Conservation (phyloP, 129 eudicot genomes). For the Flaveria bidentis region DNA sequence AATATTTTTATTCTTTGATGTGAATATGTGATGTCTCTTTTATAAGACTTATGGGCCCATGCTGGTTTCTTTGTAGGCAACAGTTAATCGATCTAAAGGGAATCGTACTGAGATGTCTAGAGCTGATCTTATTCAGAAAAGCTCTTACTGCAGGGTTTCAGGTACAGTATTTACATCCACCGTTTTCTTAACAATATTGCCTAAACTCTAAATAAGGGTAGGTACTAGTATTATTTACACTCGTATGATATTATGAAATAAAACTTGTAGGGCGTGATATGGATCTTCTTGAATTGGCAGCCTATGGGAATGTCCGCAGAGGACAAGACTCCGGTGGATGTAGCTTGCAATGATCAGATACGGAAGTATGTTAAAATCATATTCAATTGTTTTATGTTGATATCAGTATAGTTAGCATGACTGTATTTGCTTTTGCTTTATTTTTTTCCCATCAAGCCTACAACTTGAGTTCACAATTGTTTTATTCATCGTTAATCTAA, state of each 20-base stretch:
- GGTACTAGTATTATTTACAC: neutral
- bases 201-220: neutral
- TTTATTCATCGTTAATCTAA: neutral
- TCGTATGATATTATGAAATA: neutral
- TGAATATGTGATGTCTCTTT: neutral
- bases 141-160: conserved; percentile 92
- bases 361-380: conserved; percentile 14
- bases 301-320: conserved; percentile 89
- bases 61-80: conserved; percentile 52
- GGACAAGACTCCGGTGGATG: conserved; percentile 84
- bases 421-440: conserved; percentile 10
- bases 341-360: conserved; percentile 55
- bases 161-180: conserved; percentile 42
- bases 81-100: conserved; percentile 89
- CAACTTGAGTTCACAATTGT: conserved; percentile 14
- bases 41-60: conserved; percentile 5
- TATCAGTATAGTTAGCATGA: conserved; percentile 20
- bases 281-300: conserved; percentile 96
- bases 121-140: conserved; percentile 82
- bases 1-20: no score
- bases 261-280: conserved; percentile 79
- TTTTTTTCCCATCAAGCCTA: conserved; percentile 19
- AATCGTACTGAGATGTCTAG: conserved; percentile 85
- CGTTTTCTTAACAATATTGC: neutral
- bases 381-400: conserved; percentile 5